These are phyloP conservation scores for Aspergillus flavus DNA, from an alignment of 2,329 filamentous ascomycete species.

Conservation along the genomic window DNA sequence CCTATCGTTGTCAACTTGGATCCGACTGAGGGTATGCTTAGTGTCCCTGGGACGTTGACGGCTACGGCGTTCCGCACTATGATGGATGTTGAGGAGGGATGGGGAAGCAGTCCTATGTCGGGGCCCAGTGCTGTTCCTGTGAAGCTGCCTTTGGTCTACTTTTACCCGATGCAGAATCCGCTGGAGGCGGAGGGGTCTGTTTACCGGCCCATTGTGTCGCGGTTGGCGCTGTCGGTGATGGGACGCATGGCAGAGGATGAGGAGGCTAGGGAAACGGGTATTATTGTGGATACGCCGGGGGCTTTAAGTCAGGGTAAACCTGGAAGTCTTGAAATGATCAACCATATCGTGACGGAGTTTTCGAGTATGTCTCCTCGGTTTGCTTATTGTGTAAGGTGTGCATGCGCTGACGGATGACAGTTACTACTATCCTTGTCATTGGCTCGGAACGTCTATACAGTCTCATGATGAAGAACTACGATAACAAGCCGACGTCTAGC, in stretches of 20 bases:
- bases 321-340: slow-evolving; percentile 72
- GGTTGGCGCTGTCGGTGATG: slow-evolving; percentile 76
- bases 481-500: slow-evolving; percentile 50
- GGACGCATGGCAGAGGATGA: slow-evolving; percentile 76
- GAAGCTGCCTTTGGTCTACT: slow-evolving; percentile 89
- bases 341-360: slow-evolving; percentile 74
- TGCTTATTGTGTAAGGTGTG: neutral
- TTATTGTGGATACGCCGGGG: slow-evolving; percentile 83
- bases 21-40: slow-evolving; percentile 76
- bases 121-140: slow-evolving; percentile 86
- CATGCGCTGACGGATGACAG: slow-evolving; percentile 37
- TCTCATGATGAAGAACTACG: slow-evolving; percentile 72
- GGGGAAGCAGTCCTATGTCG: slow-evolving; percentile 87
- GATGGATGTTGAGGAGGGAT: slow-evolving; percentile 85
- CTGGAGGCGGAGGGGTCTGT: slow-evolving; percentile 69
- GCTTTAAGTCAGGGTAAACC: slow-evolving; percentile 65
- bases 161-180: slow-evolving; percentile 74
- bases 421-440: slow-evolving; percentile 80
- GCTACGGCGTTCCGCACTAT: slow-evolving; percentile 85
- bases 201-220: slow-evolving; percentile 73
- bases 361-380: slow-evolving; percentile 51
- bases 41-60: slow-evolving; percentile 77
- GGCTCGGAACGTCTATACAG: slow-evolving; percentile 76
- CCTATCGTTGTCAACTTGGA: slow-evolving; percentile 85
- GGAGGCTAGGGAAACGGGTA: slow-evolving; percentile 70